Conservation (phyloP, 768 basidiomycete genomes). For the Phaeotremella skinneri region DNA sequence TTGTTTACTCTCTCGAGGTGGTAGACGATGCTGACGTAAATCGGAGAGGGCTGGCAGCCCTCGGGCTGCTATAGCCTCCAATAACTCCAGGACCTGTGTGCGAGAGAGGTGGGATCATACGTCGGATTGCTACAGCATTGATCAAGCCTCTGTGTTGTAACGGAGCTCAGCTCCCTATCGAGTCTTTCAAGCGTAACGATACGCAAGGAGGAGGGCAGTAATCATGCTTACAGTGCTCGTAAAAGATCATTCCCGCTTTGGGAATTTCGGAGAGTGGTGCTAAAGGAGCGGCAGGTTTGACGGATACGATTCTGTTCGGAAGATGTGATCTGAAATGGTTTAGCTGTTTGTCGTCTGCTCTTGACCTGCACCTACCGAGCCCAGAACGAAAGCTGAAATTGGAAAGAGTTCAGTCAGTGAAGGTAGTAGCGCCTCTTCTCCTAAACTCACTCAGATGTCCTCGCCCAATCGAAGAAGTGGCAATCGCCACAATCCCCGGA, state of each 20-base stretch:
- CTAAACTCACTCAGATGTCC: conserved; percentile 34
- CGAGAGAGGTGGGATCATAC: not conserved
- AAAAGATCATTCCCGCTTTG: conserved; percentile 49
- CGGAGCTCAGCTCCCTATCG: conserved; percentile 5
- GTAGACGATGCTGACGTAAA: too few relatives aligned
- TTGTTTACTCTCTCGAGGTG: too few relatives aligned
- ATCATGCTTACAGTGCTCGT: conserved; percentile 36
- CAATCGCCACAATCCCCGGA: conserved; percentile 45
- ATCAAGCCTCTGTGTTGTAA: conserved; percentile 11
- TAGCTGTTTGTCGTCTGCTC: not conserved
- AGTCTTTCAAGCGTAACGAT: too few relatives aligned
- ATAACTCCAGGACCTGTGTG: too few relatives aligned
- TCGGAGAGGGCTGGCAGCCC: too few relatives aligned
- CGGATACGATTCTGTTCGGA: conserved; percentile 38
- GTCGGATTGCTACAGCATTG: conserved; percentile 16
- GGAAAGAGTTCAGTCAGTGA: conserved; percentile 4
- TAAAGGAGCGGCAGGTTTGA: conserved; percentile 35
- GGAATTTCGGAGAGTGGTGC: conserved; percentile 44
- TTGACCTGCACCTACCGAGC: conserved; percentile 18
- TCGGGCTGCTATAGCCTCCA: too few relatives aligned
- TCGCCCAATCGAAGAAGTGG: conserved; percentile 43
- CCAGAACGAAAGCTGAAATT: conserved; percentile 24
- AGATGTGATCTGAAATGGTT: conserved; percentile 26
- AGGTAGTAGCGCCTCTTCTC: not conserved
- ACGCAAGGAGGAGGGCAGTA: too few relatives aligned